Conservation (phyloP, 768 basidiomycete genomes). For the Paxillus involutus region DNA sequence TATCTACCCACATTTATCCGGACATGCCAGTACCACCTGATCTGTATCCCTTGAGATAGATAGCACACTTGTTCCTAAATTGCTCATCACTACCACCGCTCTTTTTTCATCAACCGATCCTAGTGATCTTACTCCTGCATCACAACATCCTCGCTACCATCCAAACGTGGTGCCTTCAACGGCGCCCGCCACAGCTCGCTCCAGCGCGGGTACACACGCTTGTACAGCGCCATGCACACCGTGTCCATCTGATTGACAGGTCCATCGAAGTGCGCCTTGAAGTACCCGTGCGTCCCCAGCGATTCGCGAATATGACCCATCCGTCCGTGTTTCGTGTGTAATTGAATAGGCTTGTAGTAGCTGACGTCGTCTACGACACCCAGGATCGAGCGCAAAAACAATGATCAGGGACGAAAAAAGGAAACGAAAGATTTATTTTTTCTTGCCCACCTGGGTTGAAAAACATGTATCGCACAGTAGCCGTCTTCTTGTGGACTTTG, state of each 20-base stretch:
- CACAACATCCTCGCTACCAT: slow-evolving; percentile 18
- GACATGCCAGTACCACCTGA: too few relatives aligned
- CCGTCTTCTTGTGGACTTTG: slow-evolving; percentile 96
- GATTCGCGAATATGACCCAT: slow-evolving; percentile 89
- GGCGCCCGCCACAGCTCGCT: slow-evolving; percentile 48
- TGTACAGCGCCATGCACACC: slow-evolving; percentile 93
- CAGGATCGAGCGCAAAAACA: slow-evolving; percentile 3
- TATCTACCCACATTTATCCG: too few relatives aligned
- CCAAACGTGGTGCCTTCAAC: neutral
- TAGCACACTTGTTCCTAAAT: neutral
- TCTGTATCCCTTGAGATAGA: too few relatives aligned
- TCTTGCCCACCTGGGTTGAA: slow-evolving; percentile 70
- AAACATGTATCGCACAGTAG: slow-evolving; percentile 98
- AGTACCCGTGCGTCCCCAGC: slow-evolving; percentile 96
- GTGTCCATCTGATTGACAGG: slow-evolving; percentile 97
- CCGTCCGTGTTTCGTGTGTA: slow-evolving; percentile 89
- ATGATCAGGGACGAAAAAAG: neutral
- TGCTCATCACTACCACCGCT: neutral
- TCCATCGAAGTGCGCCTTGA: slow-evolving; percentile 95
- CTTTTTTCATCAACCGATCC: neutral
- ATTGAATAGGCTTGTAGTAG: slow-evolving; percentile 92
- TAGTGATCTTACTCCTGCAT: slow-evolving; percentile 21
- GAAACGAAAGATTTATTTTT: slow-evolving; percentile 13
- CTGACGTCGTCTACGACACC: slow-evolving; percentile 68
- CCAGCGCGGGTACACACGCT: slow-evolving; percentile 92